Conservation (phyloP, 2,329 filamentous ascomycete species). For the Phialocephala subalpina region DNA sequence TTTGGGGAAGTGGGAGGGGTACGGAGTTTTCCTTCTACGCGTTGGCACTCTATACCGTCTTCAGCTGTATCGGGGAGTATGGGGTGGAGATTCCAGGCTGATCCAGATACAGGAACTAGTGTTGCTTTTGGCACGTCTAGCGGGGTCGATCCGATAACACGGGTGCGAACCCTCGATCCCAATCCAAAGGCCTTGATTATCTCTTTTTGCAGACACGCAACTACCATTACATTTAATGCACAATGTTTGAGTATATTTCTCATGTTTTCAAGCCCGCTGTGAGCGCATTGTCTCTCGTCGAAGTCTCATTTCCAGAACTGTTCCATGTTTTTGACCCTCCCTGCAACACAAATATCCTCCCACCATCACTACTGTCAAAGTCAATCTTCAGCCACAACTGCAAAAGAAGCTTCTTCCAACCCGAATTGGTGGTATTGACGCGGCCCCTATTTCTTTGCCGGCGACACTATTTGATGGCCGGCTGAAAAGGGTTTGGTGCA, state of each 20-base stretch:
- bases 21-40: not conserved
- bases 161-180: too few relatives aligned
- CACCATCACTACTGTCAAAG: not conserved
- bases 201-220: too few relatives aligned
- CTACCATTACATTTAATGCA: too few relatives aligned
- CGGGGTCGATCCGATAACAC: too few relatives aligned
- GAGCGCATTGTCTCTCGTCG: not conserved
- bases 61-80: not conserved
- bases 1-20: not conserved
- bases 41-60: not conserved
- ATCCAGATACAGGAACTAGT: too few relatives aligned
- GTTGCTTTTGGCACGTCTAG: too few relatives aligned
- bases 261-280: not conserved
- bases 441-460: not conserved
- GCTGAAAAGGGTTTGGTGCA: not conserved
- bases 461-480: not conserved
- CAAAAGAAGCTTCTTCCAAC: not conserved
- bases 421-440: not conserved
- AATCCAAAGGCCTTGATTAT: too few relatives aligned
- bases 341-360: not conserved
- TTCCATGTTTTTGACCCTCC: not conserved
- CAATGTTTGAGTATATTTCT: too few relatives aligned
- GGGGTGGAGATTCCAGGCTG: not conserved
- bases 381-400: not conserved
- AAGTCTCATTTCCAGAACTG: not conserved